Evolutionary conservation across 2,329 filamentous ascomycete species (phyloP).

Genomic region (Cladosporium colombiae): DNA sequence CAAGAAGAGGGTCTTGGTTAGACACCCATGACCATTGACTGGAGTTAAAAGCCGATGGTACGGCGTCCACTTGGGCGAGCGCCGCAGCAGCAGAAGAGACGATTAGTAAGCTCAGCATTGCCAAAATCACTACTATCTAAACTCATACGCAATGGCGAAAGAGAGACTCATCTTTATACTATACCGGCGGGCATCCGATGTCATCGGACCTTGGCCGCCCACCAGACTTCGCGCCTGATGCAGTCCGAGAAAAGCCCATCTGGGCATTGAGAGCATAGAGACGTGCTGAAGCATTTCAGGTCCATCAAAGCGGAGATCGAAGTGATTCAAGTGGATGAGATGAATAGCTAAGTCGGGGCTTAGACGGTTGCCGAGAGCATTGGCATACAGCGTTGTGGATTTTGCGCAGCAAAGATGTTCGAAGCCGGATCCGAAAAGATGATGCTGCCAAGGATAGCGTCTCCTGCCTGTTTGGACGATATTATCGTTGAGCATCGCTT

Average conservation of each 20-base stretch:
- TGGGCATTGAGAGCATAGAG: not conserved
- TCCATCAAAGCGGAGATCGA: not conserved
- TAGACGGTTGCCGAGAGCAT: not conserved
- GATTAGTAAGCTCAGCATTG: not conserved
- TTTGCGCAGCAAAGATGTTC: not conserved
- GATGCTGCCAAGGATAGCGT: not conserved
- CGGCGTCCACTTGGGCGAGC: not conserved
- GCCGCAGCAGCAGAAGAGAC: not conserved
- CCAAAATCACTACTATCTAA: too few species aligned
- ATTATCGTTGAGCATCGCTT: not conserved
- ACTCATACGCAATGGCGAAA: not conserved
- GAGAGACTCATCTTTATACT: not conserved
- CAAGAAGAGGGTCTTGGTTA: constrained; percentile 10
- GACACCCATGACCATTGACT: constrained; percentile 11
- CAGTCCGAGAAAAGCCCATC: not conserved
- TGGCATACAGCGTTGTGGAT: not conserved
- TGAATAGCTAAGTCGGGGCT: not conserved
- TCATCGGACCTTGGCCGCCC: constrained; percentile 8
- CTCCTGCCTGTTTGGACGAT: not conserved
- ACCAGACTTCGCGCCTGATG: not conserved
- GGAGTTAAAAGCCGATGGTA: not conserved
- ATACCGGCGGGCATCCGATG: not conserved
- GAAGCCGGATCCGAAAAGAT: not conserved
- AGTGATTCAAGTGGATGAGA: not conserved
- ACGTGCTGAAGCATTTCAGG: not conserved